Evolutionary conservation across 208 protist genomes (phyloP).

Genomic region (Crithidia expoeki): DNA sequence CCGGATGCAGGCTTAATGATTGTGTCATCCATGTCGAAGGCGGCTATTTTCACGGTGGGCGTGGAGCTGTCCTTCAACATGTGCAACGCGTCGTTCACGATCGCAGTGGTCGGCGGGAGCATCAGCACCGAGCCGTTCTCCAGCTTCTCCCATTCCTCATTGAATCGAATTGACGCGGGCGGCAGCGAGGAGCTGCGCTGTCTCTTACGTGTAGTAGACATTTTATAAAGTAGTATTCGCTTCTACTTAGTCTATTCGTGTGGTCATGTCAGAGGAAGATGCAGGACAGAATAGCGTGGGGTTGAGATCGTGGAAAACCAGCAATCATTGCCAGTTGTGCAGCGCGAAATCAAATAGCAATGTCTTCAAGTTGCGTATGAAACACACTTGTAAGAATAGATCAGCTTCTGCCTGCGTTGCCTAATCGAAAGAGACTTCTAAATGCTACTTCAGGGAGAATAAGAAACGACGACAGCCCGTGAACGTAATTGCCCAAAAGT

Average conservation of each 20-base stretch:
- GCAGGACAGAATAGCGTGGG: too few species aligned
- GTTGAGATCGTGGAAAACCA: not conserved
- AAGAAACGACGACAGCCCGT: too few species aligned
- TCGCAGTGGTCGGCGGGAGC: conserved; percentile 34
- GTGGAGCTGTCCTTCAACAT: not conserved
- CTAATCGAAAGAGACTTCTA: too few species aligned
- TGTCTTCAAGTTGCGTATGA: too few species aligned
- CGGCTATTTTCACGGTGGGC: conserved; percentile 49
- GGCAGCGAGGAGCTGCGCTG: conserved; percentile 10
- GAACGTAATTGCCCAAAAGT: too few species aligned
- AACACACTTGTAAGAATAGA: too few species aligned
- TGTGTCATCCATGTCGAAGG: conserved; percentile 86
- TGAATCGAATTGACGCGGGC: not conserved
- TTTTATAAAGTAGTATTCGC: not conserved
- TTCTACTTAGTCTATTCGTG: not conserved
- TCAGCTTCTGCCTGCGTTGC: too few species aligned
- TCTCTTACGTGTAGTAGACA: conserved; percentile 18
- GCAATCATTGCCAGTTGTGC: too few species aligned
- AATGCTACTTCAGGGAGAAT: too few species aligned
- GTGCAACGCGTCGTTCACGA: conserved; percentile 15
- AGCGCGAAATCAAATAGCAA: too few species aligned
- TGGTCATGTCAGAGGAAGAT: not conserved
- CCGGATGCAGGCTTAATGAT: conserved; percentile 62
- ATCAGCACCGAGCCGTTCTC: conserved; percentile 39
- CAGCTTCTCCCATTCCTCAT: conserved; percentile 35